Evolutionary conservation across 495 filamentous ascomycete genomes (phyloP), one percentile per base, ranked within the genome.

Genomic region (Sphaerosporella brunnea): DNA sequence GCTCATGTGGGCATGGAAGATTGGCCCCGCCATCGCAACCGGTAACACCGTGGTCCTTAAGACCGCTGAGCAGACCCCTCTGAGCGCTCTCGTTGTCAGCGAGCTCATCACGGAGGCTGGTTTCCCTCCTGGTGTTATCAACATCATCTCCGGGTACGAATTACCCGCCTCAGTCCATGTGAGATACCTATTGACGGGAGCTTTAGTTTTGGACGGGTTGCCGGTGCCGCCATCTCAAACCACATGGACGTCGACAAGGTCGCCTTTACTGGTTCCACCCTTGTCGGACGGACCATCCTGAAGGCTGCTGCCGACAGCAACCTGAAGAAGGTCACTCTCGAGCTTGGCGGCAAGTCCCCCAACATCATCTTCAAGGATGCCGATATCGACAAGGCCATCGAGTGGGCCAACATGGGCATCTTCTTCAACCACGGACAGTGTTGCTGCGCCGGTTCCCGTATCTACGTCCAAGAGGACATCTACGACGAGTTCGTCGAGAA

Each of bases 161-260:
- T n/a, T n/a, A n/a, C n/a, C n/a, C n/a, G n/a, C n/a, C n/a, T n/a
- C n/a, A n/a, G n/a, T n/a, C n/a, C n/a, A n/a, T n/a, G n/a, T n/a
- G n/a, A n/a, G n/a, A n/a, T n/a, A n/a, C n/a, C n/a, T 32, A 13
- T 13, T 32, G 28, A 32, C 28, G 13, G 7, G 13, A 20, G 5
- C 5, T 39, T 8, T 39, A 39, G 43, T 46, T 79, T 92, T 65
- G 90, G 90, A 56, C 84, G 76, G 67, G 64, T 75, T 48, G 90
- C 92, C 45, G 90, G 90, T 66, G 86, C 90, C 28, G 88, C 90
- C 57, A 75, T 97, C 64, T 74, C 90, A 43, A 72, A 76, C 43
- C 90, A 97, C 71, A 95, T 96, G 88, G 82, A 90, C 66, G 69
- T 97, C 53, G 87, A 97, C 74, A 97, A 97, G 78, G 69, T 97